A percentile compares a stretch with the other conserved stretches of the same genome.
phyloP scores from a whole-genome alignment of 1,284 basidiomycete genomes.

The Rhizopogon parksii region DNA sequence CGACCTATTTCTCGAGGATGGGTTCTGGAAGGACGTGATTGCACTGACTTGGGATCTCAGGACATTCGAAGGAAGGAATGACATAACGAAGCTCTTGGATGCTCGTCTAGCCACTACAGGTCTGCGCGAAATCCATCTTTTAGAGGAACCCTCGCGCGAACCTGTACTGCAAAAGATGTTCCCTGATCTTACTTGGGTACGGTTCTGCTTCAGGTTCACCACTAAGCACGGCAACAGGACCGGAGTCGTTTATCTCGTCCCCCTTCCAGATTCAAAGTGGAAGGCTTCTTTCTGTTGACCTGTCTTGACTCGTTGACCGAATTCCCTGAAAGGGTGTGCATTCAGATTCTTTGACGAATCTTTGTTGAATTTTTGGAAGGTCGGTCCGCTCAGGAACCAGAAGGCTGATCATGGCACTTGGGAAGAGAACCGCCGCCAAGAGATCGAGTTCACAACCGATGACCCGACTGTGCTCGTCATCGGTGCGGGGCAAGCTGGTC shows the following conservation, averaged over 20 bases:
- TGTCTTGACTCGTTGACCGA: constrained; percentile 44
- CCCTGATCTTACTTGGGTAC: constrained; percentile 20
- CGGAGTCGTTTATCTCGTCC: constrained; percentile 16
- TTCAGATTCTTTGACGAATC: background rate
- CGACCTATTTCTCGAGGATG: constrained; percentile 22
- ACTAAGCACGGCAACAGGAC: constrained; percentile 22
- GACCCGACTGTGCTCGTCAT: constrained; percentile 28
- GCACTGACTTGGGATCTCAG: constrained; percentile 27
- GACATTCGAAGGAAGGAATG: constrained; percentile 18
- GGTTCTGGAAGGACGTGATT: constrained; percentile 25
- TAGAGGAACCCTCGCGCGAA: constrained; percentile 10
- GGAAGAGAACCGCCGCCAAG: constrained; percentile 20
- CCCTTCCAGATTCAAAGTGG: constrained; percentile 15
- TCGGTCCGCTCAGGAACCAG: constrained; percentile 17
- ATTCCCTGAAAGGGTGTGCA: constrained; percentile 31
- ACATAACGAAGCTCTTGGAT: constrained; percentile 19
- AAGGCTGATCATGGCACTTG: constrained; percentile 23
- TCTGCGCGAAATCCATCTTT: constrained; percentile 20
- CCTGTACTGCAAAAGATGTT: constrained; percentile 20
- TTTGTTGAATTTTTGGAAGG: constrained; percentile 12
- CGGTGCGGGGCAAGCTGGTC: constrained; percentile 35
- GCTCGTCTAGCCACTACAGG: constrained; percentile 21
- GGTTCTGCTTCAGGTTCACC: constrained; percentile 19
- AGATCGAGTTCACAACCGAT: constrained; percentile 17
- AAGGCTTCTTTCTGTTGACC: constrained; percentile 33